These are phyloP conservation scores for Keqinozyma sinolaborantium DNA, from an alignment of 1,139 yeast genomes.

Conservation along the genomic window DNA sequence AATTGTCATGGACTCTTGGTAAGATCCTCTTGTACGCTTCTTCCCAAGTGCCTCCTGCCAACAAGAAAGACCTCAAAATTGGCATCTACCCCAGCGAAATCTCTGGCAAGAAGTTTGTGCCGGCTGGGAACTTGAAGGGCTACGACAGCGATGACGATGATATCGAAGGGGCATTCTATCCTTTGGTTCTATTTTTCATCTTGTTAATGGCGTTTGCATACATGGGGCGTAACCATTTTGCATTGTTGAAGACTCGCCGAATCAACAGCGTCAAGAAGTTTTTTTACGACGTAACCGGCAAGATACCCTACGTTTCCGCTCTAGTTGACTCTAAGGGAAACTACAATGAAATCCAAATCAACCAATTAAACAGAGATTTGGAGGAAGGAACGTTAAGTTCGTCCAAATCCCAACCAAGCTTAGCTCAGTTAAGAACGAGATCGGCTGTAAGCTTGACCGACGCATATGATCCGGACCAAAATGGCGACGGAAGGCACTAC, in stretches of 20 bases:
- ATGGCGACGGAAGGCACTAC: conserved; percentile 11
- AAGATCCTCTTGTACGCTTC: conserved; percentile 58
- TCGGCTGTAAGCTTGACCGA: conserved; percentile 35
- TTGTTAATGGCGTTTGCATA: conserved; percentile 10
- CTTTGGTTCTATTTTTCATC: conserved; percentile 14
- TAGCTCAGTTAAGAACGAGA: conserved; percentile 36
- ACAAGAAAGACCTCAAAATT: conserved; percentile 23
- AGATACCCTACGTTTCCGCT: conserved; percentile 15
- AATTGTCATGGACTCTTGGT: conserved; percentile 67
- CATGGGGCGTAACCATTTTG: conserved; percentile 6
- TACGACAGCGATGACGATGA: conserved; percentile 21
- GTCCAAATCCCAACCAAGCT: conserved; percentile 15
- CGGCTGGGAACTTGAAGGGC: conserved; percentile 24
- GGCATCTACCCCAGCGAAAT: conserved; percentile 55
- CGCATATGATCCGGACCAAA: conserved; percentile 10
- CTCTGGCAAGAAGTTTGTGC: conserved; percentile 37
- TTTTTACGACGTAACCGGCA: conserved; percentile 10
- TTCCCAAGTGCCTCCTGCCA: conserved; percentile 36
- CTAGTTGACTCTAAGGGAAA: conserved; percentile 10
- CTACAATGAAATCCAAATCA: conserved; percentile 13
- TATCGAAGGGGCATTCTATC: conserved; percentile 8
- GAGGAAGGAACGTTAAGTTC: conserved; percentile 31
- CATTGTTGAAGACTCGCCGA: conserved; percentile 9
- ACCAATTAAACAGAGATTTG: conserved; percentile 20
- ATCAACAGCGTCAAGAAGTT: conserved; percentile 12